These are phyloP conservation scores for Trypanosoma vivax DNA, from an alignment of 208 protist genomes.

Conservation along the genomic window DNA sequence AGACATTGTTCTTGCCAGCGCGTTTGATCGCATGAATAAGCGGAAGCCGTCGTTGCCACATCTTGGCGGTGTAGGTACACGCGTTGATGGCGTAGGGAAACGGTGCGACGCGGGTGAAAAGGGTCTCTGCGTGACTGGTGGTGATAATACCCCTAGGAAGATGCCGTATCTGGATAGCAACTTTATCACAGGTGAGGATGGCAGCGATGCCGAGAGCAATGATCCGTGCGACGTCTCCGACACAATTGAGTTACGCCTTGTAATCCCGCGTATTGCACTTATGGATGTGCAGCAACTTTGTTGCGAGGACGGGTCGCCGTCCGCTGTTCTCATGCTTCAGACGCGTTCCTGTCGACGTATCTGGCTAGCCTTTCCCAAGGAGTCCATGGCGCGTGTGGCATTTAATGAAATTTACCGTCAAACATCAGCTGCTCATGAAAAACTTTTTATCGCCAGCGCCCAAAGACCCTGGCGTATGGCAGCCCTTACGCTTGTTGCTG, in stretches of 20 bases:
- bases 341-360: constrained; percentile 15
- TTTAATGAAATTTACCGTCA: neutral
- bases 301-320: neutral
- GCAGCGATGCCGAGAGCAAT: too few relatives aligned
- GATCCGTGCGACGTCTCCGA: neutral
- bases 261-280: constrained; percentile 18
- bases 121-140: too few relatives aligned
- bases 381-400: neutral
- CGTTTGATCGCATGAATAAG: constrained; percentile 7
- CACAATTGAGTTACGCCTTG: constrained; percentile 3
- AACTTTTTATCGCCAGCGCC: constrained; percentile 44
- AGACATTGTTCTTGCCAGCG: constrained; percentile 18
- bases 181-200: neutral
- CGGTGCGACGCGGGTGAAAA: too few relatives aligned
- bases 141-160: too few relatives aligned
- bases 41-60: too few relatives aligned
- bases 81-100: too few relatives aligned
- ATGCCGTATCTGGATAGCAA: neutral
- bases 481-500: constrained; percentile 32
- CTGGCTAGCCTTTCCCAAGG: constrained; percentile 10
- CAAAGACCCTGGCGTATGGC: constrained; percentile 32
- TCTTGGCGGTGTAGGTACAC: too few relatives aligned
- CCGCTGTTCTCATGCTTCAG: constrained; percentile 9
- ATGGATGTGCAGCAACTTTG: neutral
- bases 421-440: constrained; percentile 12